These are phyloP conservation scores for Metarhizium album DNA, from an alignment of 2,329 filamentous ascomycete genomes.

Conservation along the genomic window DNA sequence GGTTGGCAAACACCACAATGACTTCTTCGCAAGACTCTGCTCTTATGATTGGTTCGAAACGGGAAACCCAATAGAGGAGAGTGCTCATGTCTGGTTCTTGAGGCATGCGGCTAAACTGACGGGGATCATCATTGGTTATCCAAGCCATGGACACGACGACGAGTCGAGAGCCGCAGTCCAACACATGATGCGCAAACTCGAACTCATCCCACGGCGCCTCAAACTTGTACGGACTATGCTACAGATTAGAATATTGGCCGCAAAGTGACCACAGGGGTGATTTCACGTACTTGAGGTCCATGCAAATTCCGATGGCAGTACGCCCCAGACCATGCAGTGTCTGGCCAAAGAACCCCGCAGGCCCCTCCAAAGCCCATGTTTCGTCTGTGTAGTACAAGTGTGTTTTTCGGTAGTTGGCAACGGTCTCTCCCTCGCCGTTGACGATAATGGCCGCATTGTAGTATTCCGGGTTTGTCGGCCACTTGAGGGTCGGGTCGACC, in stretches of 20 bases:
- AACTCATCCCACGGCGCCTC: slow-evolving; percentile 27
- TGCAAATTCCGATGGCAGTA: slow-evolving; percentile 48
- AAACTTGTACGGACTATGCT: slow-evolving; percentile 24
- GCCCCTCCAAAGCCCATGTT: slow-evolving; percentile 48
- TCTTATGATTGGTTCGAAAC: slow-evolving; percentile 55
- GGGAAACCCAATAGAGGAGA: slow-evolving; percentile 62
- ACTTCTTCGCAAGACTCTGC: slow-evolving; percentile 43
- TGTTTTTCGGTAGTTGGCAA: slow-evolving; percentile 51
- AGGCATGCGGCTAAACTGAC: slow-evolving; percentile 33
- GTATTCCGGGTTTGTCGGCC: slow-evolving; percentile 41
- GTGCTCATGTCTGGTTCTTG: slow-evolving; percentile 61
- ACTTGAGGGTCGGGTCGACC: slow-evolving; percentile 37
- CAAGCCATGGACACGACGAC: slow-evolving; percentile 71
- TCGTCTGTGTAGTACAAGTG: slow-evolving; percentile 51
- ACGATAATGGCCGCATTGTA: slow-evolving; percentile 46
- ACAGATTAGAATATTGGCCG: background rate
- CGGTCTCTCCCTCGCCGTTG: slow-evolving; percentile 46
- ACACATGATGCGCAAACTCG: slow-evolving; percentile 42
- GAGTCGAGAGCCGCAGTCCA: slow-evolving; percentile 45
- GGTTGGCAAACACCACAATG: slow-evolving; percentile 61
- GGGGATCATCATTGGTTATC: slow-evolving; percentile 49
- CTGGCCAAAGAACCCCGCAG: slow-evolving; percentile 36
- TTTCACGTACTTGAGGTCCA: slow-evolving; percentile 48
- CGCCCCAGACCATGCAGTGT: slow-evolving; percentile 36
- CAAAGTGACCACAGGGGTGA: background rate